Base-by-base conservation (phyloP, 2,329 filamentous ascomycete genomes). In the Aspergillus luchuensis region DNA sequence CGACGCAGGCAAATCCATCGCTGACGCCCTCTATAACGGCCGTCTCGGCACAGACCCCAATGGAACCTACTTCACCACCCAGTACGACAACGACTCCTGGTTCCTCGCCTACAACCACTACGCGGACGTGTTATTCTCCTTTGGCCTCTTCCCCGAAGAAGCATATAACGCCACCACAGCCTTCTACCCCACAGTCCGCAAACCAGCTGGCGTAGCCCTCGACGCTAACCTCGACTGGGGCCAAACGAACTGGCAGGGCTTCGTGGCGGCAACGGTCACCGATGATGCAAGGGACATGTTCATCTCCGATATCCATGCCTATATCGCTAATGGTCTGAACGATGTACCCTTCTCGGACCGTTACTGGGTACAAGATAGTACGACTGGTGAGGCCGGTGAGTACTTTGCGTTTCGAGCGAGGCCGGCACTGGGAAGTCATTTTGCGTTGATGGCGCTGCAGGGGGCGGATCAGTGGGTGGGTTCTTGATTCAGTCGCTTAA, bases 211-310 rank as follows among this genome's bases (percentile, higher is more conserved):
- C 23, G 67, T 80, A 1, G 66, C 75, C 6, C 67, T 78, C 5
- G 72, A 76, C 43, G 70, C 69, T 8, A 60, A 64, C 1, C 63
- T 74, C 25, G 58, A 69, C 17, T 79, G 74, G 72, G 71, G 65
- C 17, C 77, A 78, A 63, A 73, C 69, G 0, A 76, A 79, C 54
- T 78, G 75, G 77, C 71, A 74, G 58, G 66, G 74, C 10, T 77
- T 74, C 60, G 68, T 65, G 5, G 74, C 72, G 21, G 72, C 69
- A n/a, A 66, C 66, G 13, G 66, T 69, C 15, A 61, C 59, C 51
- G 59, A 66, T 10, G 58, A 65, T 8, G 57, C 66, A 8, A 63
- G 69, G 7, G 62, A 66, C 15, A 56, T 66, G 57, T 69, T 76
- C 48, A 71, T 77, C 39, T 61, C 71, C 38, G 71, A 75, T 45